These are phyloP conservation scores for Ajuga chamaepitys DNA, from an alignment of 257 asterid genomes.

Conservation along the genomic window DNA sequence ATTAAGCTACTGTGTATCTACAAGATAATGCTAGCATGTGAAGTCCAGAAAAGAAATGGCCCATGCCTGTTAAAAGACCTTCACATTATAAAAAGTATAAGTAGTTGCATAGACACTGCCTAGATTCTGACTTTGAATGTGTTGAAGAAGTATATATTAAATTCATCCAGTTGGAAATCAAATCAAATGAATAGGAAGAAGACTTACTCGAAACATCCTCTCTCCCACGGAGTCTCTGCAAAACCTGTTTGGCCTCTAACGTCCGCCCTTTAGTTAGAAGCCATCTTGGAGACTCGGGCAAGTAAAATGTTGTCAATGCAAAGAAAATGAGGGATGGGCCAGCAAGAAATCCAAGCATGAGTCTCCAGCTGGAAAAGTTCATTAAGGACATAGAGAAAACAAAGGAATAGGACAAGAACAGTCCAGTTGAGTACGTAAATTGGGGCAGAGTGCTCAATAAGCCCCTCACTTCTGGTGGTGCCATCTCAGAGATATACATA, in stretches of 20 bases:
- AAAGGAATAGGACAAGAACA: constrained; percentile 49
- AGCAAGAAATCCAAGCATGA: constrained; percentile 54
- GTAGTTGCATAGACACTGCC: no score
- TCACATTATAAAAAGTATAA: no score
- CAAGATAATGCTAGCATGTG: no score
- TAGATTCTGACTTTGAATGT: no score
- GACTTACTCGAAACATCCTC: constrained; percentile 58
- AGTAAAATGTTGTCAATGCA: constrained; percentile 30
- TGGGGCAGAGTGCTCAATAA: constrained; percentile 60
- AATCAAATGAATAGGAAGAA: not conserved
- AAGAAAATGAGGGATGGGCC: constrained; percentile 45
- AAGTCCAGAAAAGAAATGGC: no score
- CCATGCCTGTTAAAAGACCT: no score
- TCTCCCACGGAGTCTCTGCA: constrained; percentile 52
- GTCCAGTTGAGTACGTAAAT: constrained; percentile 44
- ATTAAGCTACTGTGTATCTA: no score
- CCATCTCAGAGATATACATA: constrained; percentile 55
- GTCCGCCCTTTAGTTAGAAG: constrained; percentile 60
- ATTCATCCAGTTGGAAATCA: no score
- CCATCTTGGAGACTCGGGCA: constrained; percentile 87
- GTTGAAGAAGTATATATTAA: no score
- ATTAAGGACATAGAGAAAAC: constrained; percentile 53
- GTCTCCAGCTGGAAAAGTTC: constrained; percentile 51
- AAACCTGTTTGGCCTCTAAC: constrained; percentile 48
- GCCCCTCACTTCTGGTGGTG: constrained; percentile 70